A percentile compares a stretch with the other conserved stretches of the same genome.
Evolutionary conservation across 177 flowering plant genomes (phyloP).

Genomic region (Vitis hybrid): DNA sequence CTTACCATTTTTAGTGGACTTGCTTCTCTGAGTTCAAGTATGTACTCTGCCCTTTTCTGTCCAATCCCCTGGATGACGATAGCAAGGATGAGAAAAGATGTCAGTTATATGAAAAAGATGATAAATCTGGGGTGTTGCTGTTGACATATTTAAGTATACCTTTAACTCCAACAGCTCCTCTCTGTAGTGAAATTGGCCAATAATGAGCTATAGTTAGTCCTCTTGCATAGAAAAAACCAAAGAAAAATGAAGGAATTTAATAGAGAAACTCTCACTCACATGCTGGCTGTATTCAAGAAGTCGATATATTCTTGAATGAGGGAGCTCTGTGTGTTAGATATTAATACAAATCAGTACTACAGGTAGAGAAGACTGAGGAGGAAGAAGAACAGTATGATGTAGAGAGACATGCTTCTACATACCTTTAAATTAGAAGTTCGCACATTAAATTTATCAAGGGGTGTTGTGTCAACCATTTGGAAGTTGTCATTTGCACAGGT

Average conservation of each 20-base stretch:
- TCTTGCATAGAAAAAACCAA: background rate
- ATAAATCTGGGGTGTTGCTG: too few relatives aligned
- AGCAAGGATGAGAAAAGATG: background rate
- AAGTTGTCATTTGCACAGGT: conserved; percentile 11
- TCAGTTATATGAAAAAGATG: background rate
- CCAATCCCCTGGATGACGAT: conserved; percentile 74
- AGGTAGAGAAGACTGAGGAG: background rate
- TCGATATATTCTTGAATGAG: conserved; percentile 69
- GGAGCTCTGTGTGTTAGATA: conserved; percentile 44
- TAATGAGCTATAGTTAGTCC: conserved; percentile 6
- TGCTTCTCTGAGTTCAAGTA: conserved; percentile 68
- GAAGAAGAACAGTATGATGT: background rate
- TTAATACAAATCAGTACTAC: background rate
- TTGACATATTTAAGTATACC: conserved; percentile 32
- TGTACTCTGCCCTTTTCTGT: conserved; percentile 64
- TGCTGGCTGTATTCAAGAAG: conserved; percentile 77
- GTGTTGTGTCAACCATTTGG: conserved; percentile 29
- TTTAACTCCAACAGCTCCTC: conserved; percentile 71
- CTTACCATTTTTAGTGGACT: conserved; percentile 81
- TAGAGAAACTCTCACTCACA: conserved; percentile 32
- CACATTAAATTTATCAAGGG: conserved; percentile 53
- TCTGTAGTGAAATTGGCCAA: conserved; percentile 32
- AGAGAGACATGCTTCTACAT: background rate
- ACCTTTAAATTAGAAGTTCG: conserved; percentile 72
- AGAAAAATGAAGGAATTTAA: background rate